Base-by-base conservation (phyloP, 345 rosid species). In the Boechera stricta region DNA sequence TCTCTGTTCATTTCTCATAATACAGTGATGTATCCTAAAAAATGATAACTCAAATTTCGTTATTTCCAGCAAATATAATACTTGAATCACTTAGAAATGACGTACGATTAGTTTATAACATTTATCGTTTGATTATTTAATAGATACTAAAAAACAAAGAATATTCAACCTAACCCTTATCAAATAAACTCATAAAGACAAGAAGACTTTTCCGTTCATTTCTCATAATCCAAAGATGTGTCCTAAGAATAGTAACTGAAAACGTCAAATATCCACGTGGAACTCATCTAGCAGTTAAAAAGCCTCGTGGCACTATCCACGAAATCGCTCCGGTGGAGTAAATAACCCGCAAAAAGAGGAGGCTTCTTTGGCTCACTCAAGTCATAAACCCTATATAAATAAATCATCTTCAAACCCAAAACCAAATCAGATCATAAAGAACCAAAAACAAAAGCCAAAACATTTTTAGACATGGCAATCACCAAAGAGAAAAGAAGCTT, bases 161-260 rank as follows among this genome's bases (percentile, higher is more conserved):
- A 59, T 51, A 49, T 29, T 31, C 45, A 67, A 68, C 79, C 65
- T 70, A 77, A 77, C 31, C n/a, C 75, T 69, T 62, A 64, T 71
- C 54, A 48, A 71, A 57, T 3, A 21, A 77, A 64, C 44, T 11
- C 31, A 44, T 64, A 64, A 70, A 28, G 71, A 76, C 80, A 62
- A 77, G 5, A 53, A 44, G 53, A 68, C 52, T 3, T 18, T 15
- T 57, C 47, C 61, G 58, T 49, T 48, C 51, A 64, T 47, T 55
- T 71, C 76, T 56, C 67, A 39, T 7, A 35, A 57, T 31, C 76
- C 56, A 49, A 77, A 72, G 77, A 71, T 71, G 77, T 77, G 81
- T 77, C 81, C 61, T 48, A 24, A 48, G 54, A 56, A 48, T 48
- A 77, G 81, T 48, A 71, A 64, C 67, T 77, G 73, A 65, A 72